These are phyloP conservation scores for Trapa bicornis DNA, from an alignment of 345 rosid genomes.

Conservation along the genomic window DNA sequence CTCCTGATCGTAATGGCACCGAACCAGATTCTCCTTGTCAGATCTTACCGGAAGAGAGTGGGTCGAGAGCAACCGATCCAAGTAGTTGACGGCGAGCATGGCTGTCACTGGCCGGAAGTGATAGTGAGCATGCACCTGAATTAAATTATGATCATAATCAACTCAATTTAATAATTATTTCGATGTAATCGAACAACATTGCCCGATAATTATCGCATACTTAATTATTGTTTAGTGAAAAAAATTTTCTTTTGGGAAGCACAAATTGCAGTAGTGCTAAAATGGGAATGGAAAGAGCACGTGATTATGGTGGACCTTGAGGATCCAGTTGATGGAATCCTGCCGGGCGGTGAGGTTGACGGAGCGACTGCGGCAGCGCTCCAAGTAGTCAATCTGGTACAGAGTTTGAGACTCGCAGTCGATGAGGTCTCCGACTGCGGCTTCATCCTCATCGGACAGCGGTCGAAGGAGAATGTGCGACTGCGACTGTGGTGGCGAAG, in stretches of 20 bases:
- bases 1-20: neutral
- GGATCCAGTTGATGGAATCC: conserved; percentile 64
- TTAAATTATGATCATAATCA: neutral
- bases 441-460: conserved; percentile 22
- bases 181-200: neutral
- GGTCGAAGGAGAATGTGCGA: conserved; percentile 5
- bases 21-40: conserved; percentile 7
- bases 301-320: conserved; percentile 17
- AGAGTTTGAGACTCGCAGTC: conserved; percentile 25
- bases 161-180: neutral
- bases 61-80: conserved; percentile 53
- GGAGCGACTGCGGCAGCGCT: conserved; percentile 31
- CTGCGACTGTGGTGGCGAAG: neutral
- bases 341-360: conserved; percentile 46
- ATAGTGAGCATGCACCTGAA: conserved; percentile 47
- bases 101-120: conserved; percentile 40
- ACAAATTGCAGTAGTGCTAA: neutral
- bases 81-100: conserved; percentile 42
- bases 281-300: neutral
- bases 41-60: conserved; percentile 5
- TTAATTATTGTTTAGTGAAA: neutral
- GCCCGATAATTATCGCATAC: neutral
- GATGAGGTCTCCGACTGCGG: conserved; percentile 16
- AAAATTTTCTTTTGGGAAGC: neutral
- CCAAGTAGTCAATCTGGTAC: conserved; percentile 31